These are phyloP conservation scores for Gaeumannomyces sp. DNA, from an alignment of 2,329 filamentous ascomycete species.

Conservation along the genomic window DNA sequence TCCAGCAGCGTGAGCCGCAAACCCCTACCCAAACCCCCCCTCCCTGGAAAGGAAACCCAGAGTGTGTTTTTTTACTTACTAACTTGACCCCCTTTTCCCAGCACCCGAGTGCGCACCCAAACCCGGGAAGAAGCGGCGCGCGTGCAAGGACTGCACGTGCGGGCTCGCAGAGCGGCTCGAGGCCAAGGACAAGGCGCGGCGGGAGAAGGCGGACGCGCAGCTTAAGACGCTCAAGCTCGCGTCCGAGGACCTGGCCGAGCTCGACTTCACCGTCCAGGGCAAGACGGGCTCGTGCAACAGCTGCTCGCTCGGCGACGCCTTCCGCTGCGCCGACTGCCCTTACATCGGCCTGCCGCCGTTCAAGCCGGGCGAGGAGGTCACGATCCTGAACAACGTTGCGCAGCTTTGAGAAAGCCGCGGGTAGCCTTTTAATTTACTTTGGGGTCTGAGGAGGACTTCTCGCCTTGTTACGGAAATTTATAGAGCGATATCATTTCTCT, in stretches of 20 bases:
- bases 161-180: conserved; percentile 81
- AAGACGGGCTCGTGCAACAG: conserved; percentile 94
- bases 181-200: conserved; percentile 61
- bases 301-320: conserved; percentile 88
- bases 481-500: no score
- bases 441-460: not conserved
- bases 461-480: no score
- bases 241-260: conserved; percentile 74
- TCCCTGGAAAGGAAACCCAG: conserved; percentile 17
- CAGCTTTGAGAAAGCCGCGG: conserved; percentile 52
- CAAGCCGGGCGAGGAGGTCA: conserved; percentile 93
- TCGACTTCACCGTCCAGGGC: conserved; percentile 96
- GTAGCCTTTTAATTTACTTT: not conserved
- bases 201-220: conserved; percentile 25
- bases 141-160: conserved; percentile 97
- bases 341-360: conserved; percentile 92
- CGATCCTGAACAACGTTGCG: conserved; percentile 76
- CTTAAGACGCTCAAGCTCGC: conserved; percentile 58
- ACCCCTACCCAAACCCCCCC: conserved; percentile 11
- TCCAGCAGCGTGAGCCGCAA: conserved; percentile 67
- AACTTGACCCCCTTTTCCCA: conserved; percentile 20
- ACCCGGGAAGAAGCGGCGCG: conserved; percentile 78
- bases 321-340: conserved; percentile 66
- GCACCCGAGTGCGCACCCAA: conserved; percentile 84
- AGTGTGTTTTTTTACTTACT: not conserved